phyloP scores from a whole-genome alignment of 1,284 basidiomycete species.

The Cryptococcus sp. region DNA sequence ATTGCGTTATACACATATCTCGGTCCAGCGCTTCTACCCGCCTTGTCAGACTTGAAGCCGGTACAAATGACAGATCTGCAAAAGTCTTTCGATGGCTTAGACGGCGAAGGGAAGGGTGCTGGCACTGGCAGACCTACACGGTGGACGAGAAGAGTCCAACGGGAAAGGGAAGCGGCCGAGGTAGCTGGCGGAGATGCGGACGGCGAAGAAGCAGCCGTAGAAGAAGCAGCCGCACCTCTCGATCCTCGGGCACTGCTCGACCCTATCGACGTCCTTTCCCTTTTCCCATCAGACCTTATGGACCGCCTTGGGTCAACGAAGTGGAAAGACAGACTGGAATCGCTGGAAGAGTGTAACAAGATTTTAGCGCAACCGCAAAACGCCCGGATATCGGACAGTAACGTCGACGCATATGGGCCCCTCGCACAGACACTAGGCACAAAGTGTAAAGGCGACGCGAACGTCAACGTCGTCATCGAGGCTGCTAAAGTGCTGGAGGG shows the following conservation, averaged over 20 bases:
- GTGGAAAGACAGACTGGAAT: conserved; percentile 98
- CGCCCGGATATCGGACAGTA: conserved; percentile 74
- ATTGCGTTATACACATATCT: conserved; percentile 84
- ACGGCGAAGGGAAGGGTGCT: conserved; percentile 78
- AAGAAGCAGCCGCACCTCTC: conserved; percentile 55
- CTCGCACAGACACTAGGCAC: conserved; percentile 66
- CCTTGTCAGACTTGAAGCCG: conserved; percentile 89
- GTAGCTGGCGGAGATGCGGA: conserved; percentile 54
- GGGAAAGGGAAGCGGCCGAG: conserved; percentile 66
- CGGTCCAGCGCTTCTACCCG: conserved; percentile 82
- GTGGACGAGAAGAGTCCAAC: conserved; percentile 73
- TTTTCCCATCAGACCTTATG: conserved; percentile 74
- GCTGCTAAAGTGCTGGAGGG: conserved; percentile 85
- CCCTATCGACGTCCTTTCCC: conserved; percentile 73
- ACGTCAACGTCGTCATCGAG: conserved; percentile 91
- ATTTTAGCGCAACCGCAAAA: conserved; percentile 66
- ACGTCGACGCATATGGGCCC: conserved; percentile 54
- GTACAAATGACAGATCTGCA: conserved; percentile 97
- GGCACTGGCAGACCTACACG: conserved; percentile 77
- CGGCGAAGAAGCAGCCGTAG: conserved; percentile 43
- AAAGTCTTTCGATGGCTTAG: conserved; percentile 82
- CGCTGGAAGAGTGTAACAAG: conserved; percentile 77
- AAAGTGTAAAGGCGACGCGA: conserved; percentile 85
- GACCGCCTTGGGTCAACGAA: conserved; percentile 81
- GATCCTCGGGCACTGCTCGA: conserved; percentile 85